Base-by-base conservation (phyloP, 768 basidiomycete genomes). In the Hericium rajendrae region DNA sequence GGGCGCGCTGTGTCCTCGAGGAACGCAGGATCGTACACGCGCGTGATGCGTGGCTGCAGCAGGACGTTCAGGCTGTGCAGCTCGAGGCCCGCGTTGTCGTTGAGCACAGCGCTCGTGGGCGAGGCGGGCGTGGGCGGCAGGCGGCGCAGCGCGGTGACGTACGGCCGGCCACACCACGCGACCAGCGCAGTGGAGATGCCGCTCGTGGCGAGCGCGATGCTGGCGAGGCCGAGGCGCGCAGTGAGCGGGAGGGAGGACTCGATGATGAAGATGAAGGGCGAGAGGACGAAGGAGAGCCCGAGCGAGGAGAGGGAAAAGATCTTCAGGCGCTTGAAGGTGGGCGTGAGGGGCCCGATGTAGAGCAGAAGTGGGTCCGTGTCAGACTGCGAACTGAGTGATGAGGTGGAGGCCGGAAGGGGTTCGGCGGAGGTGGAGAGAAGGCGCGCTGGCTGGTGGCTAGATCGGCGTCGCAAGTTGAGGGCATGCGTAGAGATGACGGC, bases 231-330 rank as follows among this genome's bases (percentile, higher is more conserved):
- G 24, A 80, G 65, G 20, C 91, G 82, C 0, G 86, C 92, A 16
- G 77, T 75, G 41, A 79, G 64, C 0, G 92, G 90, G 6, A 94
- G 77, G 22, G 79, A 78, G 4, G 90, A 86, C 59, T 93, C 90
- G 62, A 94, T 76, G 54, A 89, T 67, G 70, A 94, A 87, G 59
- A 94, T 81, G 72, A 94, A 83, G 1, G 92, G 92, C 2, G 87
- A 75, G 63, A 94, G 74, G 4, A 80, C 76, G 57, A 76, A 71
- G 10, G 88, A 85, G 51, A 91, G 77, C 2, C 77, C 76, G 50
- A 94, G 78, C 0, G 91, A 91, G 22, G 84, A 81, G 0, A 94
- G 72, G 12, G 91, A 93, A 73, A 94, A 91, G 9, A 90, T 70
- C 68, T 94, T 93, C 56, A 93, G 78, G 22, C 81, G 79, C 56